phyloP scores from a whole-genome alignment of 2,329 filamentous ascomycete species.

The Fusarium praegraminearum region DNA sequence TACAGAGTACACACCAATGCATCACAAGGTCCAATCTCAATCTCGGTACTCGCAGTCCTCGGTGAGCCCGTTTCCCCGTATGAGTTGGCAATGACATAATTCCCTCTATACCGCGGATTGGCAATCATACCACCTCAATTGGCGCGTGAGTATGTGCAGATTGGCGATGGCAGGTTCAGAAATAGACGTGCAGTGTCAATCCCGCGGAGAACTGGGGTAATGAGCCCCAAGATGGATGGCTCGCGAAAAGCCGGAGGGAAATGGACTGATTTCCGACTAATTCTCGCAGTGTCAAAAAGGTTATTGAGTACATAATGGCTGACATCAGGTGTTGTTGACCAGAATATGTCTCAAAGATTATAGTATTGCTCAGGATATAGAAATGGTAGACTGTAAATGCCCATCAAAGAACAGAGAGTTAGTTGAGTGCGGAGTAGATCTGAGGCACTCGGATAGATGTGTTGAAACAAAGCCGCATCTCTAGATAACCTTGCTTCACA shows the following conservation, averaged over 20 bases:
- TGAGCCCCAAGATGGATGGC: background rate
- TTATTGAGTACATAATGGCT: background rate
- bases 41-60: background rate
- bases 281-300: constrained; percentile 17
- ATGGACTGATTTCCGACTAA: constrained; percentile 23
- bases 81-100: background rate
- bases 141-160: background rate
- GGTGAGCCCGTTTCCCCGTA: background rate
- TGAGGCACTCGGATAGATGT: background rate
- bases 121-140: constrained; percentile 36
- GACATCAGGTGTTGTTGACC: background rate
- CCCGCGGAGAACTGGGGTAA: background rate
- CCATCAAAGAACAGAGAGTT: background rate
- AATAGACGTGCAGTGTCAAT: background rate
- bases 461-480: constrained; percentile 18
- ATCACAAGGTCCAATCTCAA: background rate
- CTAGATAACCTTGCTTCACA: constrained; percentile 4
- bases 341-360: background rate
- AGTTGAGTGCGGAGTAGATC: constrained; percentile 8
- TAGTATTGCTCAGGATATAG: background rate
- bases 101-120: background rate
- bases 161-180: background rate
- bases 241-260: constrained; percentile 29
- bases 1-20: no score
- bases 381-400: background rate